Percentiles rank a stretch among this genome's conserved stretches.
Conservation (phyloP, 2,329 filamentous ascomycete species). For the Coniochaeta pulveracea region DNA sequence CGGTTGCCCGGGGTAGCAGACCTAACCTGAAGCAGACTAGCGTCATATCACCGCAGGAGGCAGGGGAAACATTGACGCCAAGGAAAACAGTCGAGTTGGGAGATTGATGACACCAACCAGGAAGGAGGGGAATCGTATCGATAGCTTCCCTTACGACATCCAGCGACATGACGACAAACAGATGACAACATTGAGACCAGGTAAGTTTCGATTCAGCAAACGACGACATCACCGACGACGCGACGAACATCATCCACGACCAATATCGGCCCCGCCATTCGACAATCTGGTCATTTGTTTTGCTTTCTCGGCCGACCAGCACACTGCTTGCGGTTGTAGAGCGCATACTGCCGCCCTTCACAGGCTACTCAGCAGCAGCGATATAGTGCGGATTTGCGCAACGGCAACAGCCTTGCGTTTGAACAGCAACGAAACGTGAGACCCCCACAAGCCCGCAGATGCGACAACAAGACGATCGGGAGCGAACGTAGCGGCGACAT, state of each 20-base stretch:
- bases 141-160: conserved; percentile 3
- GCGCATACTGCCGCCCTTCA: too few relatives aligned
- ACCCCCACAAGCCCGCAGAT: conserved; percentile 1
- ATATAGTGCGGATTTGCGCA: too few relatives aligned
- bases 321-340: too few relatives aligned
- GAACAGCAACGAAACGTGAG: not conserved
- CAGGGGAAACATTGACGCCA: not conserved
- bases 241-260: too few relatives aligned
- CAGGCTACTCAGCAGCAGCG: too few relatives aligned
- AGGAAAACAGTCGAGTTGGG: conserved; percentile 1
- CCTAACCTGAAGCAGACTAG: not conserved
- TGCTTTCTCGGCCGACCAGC: too few relatives aligned
- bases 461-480: conserved; percentile 1
- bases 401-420: too few relatives aligned
- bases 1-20: conserved; percentile 4
- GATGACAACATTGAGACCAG: not conserved
- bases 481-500: too few relatives aligned
- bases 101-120: conserved; percentile 1
- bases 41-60: conserved; percentile 1
- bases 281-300: too few relatives aligned
- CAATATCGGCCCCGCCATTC: not conserved
- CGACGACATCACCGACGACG: not conserved
- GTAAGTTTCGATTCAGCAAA: conserved; percentile 1
- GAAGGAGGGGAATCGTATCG: not conserved
- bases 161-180: not conserved